phyloP scores from a whole-genome alignment of 768 basidiomycete genomes.

The Trametes cinnabarina region DNA sequence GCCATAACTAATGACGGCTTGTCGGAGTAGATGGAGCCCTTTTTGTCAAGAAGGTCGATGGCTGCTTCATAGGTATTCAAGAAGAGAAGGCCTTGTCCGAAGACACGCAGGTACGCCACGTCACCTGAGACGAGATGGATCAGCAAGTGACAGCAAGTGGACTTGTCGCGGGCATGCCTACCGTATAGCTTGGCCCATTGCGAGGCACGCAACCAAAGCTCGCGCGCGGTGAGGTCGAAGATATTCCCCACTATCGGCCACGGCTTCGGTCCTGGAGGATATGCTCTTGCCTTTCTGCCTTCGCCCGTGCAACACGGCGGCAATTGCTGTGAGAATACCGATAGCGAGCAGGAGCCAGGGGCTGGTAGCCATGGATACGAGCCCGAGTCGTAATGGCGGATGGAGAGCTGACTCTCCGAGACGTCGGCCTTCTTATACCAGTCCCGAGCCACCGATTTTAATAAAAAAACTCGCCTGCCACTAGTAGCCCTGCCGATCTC shows the following conservation, averaged over 20 bases:
- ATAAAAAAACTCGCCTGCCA: too few species aligned
- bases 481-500: too few species aligned
- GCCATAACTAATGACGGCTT: constrained; percentile 68
- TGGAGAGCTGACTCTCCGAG: too few species aligned
- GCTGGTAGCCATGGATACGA: not conserved
- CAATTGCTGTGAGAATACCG: not conserved
- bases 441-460: too few species aligned
- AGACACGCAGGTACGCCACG: constrained; percentile 61
- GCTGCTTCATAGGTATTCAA: constrained; percentile 59
- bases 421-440: too few species aligned
- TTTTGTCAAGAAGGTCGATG: constrained; percentile 66
- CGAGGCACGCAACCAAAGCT: constrained; percentile 63
- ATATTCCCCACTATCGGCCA: constrained; percentile 66
- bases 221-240: constrained; percentile 53
- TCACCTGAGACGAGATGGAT: constrained; percentile 41
- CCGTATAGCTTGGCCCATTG: constrained; percentile 66
- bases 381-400: not conserved
- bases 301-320: not conserved
- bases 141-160: not conserved
- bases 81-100: constrained; percentile 68
- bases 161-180: constrained; percentile 28
- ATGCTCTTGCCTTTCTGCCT: not conserved
- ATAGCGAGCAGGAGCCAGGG: too few species aligned
- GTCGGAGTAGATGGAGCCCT: constrained; percentile 72
- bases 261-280: constrained; percentile 69